Evolutionary conservation across 305 asterid genomes (phyloP).

Genomic region (Solanum aculeatissimum): DNA sequence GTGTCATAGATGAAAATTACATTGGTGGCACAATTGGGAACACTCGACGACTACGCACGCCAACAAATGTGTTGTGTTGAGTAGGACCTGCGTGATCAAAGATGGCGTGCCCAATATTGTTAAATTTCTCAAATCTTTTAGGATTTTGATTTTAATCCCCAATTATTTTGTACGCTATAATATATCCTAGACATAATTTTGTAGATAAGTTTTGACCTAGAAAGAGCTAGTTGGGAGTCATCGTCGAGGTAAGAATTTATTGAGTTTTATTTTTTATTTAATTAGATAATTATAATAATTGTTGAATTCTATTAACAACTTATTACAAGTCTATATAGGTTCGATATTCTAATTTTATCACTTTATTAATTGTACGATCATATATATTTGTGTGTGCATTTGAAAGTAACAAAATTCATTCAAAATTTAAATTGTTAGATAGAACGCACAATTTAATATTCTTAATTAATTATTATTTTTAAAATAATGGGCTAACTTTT

Average conservation of each 20-base stretch:
- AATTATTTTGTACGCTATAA: not conserved
- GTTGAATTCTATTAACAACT: not conserved
- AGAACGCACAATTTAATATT: not conserved
- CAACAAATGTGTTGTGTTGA: accelerated
- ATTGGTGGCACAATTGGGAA: no score
- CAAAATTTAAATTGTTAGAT: not conserved
- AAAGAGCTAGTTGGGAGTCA: not conserved
- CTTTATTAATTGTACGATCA: not conserved
- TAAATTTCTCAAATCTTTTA: not conserved
- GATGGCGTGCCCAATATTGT: not conserved
- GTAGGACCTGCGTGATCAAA: not conserved
- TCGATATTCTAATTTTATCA: not conserved
- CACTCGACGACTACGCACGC: no score
- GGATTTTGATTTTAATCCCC: not conserved
- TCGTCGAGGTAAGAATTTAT: not conserved
- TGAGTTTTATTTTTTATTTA: not conserved
- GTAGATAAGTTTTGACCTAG: not conserved
- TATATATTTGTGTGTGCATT: not conserved
- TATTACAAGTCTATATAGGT: not conserved
- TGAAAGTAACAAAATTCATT: not conserved
- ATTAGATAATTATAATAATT: not conserved
- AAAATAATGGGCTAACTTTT: not conserved
- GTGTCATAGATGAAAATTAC: not conserved
- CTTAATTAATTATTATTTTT: not conserved
- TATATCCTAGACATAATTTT: not conserved